Evolutionary conservation across 73 alveolate species (phyloP).

Genomic region (Tetrahymena borealis): DNA sequence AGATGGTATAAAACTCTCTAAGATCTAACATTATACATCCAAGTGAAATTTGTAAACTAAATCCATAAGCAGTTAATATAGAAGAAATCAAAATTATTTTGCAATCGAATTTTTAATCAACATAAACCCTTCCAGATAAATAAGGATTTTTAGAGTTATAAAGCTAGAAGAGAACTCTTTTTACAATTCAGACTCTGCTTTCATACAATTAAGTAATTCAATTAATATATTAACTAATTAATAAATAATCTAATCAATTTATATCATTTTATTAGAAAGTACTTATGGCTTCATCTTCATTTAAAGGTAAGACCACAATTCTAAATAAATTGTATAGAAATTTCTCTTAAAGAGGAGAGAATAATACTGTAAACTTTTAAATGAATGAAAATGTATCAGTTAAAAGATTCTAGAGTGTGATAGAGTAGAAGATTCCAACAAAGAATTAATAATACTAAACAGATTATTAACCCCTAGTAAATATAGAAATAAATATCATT

Average conservation of each 20-base stretch:
- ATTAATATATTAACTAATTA: background rate
- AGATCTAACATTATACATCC: background rate
- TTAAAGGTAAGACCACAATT: background rate
- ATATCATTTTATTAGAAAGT: background rate
- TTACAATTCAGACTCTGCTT: background rate
- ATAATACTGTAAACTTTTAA: background rate
- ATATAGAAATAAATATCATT: background rate
- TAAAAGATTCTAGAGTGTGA: background rate
- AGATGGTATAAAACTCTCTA: background rate
- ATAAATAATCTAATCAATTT: background rate
- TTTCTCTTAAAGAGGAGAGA: background rate
- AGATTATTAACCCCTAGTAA: background rate
- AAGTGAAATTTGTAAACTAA: background rate
- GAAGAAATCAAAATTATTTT: background rate
- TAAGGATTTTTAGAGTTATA: background rate
- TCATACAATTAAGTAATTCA: background rate
- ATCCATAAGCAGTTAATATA: background rate
- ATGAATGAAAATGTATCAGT: background rate
- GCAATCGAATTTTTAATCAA: background rate
- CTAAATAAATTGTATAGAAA: background rate
- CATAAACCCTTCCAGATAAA: background rate
- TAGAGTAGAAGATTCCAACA: background rate
- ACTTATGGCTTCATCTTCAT: background rate
- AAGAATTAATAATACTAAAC: background rate
- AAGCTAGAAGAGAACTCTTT: background rate